These are phyloP conservation scores for Orbilia blumenaviensis DNA, from an alignment of 2,329 filamentous ascomycete genomes.

Conservation along the genomic window DNA sequence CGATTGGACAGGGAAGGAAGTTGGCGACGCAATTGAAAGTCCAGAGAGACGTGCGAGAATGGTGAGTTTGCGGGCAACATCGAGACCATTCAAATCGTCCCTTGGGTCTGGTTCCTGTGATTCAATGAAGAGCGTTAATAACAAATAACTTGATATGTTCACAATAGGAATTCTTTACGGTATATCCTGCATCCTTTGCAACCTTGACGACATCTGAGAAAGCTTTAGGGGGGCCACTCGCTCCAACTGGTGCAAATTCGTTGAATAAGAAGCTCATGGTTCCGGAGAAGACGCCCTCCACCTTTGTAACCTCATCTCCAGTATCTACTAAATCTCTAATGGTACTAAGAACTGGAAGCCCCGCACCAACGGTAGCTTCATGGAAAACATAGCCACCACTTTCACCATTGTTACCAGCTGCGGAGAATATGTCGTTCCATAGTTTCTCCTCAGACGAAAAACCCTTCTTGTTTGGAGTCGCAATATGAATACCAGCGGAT, in stretches of 20 bases:
- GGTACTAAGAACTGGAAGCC: constrained; percentile 90
- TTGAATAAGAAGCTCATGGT: constrained; percentile 99
- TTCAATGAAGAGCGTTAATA: too few relatives aligned
- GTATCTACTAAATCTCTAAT: constrained; percentile 94
- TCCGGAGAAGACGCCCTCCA: constrained; percentile 96
- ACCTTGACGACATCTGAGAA: constrained; percentile 93
- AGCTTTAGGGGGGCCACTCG: constrained; percentile 71
- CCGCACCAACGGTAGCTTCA: constrained; percentile 92
- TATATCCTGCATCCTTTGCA: constrained; percentile 92
- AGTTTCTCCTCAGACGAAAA: constrained; percentile 83
- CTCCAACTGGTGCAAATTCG: constrained; percentile 84
- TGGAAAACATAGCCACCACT: constrained; percentile 83
- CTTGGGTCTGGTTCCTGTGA: constrained; percentile 77
- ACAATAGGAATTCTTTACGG: constrained; percentile 59
- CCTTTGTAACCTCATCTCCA: constrained; percentile 87
- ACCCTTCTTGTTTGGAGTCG: constrained; percentile 98
- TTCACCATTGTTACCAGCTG: constrained; percentile 69
- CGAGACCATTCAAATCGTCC: constrained; percentile 85
- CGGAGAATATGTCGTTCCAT: constrained; percentile 86
- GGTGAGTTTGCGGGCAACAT: constrained; percentile 94
- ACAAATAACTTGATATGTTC: neutral
- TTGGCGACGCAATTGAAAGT: constrained; percentile 80
- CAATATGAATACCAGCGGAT: constrained; percentile 82
- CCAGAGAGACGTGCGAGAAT: constrained; percentile 89
- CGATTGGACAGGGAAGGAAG: constrained; percentile 90